phyloP scores from a whole-genome alignment of 2,329 filamentous ascomycete genomes.

The Microcyclospora tardicrescens region DNA sequence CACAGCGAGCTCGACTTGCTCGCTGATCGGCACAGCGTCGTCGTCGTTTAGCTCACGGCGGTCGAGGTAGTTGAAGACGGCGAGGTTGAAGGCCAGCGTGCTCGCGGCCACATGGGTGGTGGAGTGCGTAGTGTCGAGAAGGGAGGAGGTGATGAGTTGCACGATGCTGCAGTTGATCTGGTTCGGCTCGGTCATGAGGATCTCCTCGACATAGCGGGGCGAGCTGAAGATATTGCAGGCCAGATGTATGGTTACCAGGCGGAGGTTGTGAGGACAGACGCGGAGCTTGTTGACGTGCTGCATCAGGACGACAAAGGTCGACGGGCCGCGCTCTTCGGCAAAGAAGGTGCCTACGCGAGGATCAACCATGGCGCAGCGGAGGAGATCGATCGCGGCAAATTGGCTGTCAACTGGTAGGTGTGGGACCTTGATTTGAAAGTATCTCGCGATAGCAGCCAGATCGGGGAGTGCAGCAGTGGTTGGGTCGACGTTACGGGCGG shows the following conservation, averaged over 20 bases:
- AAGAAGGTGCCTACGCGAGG: slow-evolving; percentile 69
- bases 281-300: slow-evolving; percentile 41
- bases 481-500: slow-evolving; percentile 45
- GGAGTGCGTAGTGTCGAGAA: slow-evolving; percentile 62
- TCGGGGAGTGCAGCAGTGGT: slow-evolving; percentile 59
- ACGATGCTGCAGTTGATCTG: slow-evolving; percentile 34
- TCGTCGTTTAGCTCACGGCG: slow-evolving; percentile 43
- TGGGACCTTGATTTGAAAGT: slow-evolving; percentile 10
- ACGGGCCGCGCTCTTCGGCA: slow-evolving; percentile 54
- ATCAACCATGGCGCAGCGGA: slow-evolving; percentile 66
- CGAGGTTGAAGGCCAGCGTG: slow-evolving; percentile 71
- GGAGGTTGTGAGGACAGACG: slow-evolving; percentile 64
- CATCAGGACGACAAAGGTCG: slow-evolving; percentile 53
- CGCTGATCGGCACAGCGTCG: slow-evolving; percentile 50
- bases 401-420: slow-evolving; percentile 50
- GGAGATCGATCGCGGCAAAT: slow-evolving; percentile 76
- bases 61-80: slow-evolving; percentile 54
- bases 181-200: slow-evolving; percentile 1
- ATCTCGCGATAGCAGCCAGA: slow-evolving; percentile 47
- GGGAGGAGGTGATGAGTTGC: slow-evolving; percentile 58
- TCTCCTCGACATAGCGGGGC: slow-evolving; percentile 48
- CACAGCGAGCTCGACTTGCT: slow-evolving; percentile 71
- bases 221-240: slow-evolving; percentile 75
- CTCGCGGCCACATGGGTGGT: slow-evolving; percentile 71
- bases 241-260: slow-evolving; percentile 71